These are phyloP conservation scores for Yamadazyma conglobata DNA, from an alignment of 1,139 yeast genomes.

Conservation along the genomic window DNA sequence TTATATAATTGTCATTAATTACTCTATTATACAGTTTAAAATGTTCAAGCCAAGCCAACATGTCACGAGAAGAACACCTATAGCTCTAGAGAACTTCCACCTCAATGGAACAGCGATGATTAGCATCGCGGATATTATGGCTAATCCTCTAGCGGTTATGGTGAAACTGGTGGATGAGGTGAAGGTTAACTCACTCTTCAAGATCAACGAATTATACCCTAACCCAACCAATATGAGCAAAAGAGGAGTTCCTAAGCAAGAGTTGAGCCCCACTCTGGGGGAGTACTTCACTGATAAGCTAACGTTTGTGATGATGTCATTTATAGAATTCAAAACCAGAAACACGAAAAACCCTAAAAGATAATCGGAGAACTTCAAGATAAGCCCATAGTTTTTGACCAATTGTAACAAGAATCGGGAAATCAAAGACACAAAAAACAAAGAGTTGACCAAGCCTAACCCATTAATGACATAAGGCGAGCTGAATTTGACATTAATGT, in stretches of 20 bases:
- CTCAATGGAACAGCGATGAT: conserved; percentile 24
- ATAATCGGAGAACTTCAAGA: conserved; percentile 37
- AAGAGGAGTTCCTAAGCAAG: conserved; percentile 44
- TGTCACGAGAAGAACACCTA: conserved; percentile 24
- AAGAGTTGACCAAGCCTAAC: conserved; percentile 26
- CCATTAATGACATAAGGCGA: conserved; percentile 13
- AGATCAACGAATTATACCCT: conserved; percentile 28
- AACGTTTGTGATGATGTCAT: conserved; percentile 40
- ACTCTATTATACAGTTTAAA: conserved; percentile 13
- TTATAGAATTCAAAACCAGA: conserved; percentile 38
- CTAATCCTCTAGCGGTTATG: conserved; percentile 26
- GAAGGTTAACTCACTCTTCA: conserved; percentile 21
- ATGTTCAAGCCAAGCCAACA: conserved; percentile 22
- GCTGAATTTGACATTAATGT: conserved; percentile 1
- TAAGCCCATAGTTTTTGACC: conserved; percentile 36
- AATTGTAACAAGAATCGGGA: conserved; percentile 27
- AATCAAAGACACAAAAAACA: conserved; percentile 27
- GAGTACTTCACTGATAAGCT: conserved; percentile 33
- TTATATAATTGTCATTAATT: background rate
- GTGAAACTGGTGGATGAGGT: conserved; percentile 23
- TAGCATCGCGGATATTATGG: conserved; percentile 11
- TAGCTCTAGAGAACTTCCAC: conserved; percentile 33
- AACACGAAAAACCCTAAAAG: conserved; percentile 39
- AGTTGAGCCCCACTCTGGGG: conserved; percentile 37
- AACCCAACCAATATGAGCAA: conserved; percentile 37